Base-by-base conservation (phyloP, 768 basidiomycete genomes). In the Naganishia friedmannii region DNA sequence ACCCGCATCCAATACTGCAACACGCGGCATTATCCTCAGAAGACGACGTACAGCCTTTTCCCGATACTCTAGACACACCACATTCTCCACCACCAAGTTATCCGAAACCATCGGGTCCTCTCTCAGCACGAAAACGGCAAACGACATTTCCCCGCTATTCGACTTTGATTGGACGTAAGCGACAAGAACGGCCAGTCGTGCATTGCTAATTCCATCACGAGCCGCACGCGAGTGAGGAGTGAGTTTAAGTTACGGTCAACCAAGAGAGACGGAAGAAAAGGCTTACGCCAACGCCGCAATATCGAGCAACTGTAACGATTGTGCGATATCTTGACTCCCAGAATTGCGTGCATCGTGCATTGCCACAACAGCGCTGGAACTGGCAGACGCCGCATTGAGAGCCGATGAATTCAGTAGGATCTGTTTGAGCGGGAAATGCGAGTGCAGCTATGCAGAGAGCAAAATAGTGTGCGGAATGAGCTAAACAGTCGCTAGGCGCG, bases 251-350 rank as follows among this genome's bases (percentile, higher is more conserved):
- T 42, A 8, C 42, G 42, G 15, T 17, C 9, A 42, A 8, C 42
- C 21, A 42, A 58, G 21, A 26, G n/a, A 37, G 21, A n/a, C 21
- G 31, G 7, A 31, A 34, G 17, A 17, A 5, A 5, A 42, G 19
- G 60, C 60, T 63, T 29, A 63, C 60, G 60, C 60, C 60, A 63
- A 45, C 6, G 60, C 60, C 9, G 60, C 60, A 34, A 63, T 46
- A 42, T 63, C 26, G 21, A 63, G n/a, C 42, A 63, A 45, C 60
- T 63, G 39, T 2, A 63, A 21, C 21, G 37, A 42, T 3, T 63
- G 42, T 26, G 23, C 10, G 9, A 45, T 21, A 19, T 15, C 39
- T 4, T 26, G 13, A 42, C 29, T n/a, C 26, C 10, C 19, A n/a
- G 13, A 17, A 23, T 13, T 23, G 29, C 37, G 23, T 26, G 26